Conservation (phyloP, 2,329 filamentous ascomycete genomes). For the Chrysosporium keratinophilum region DNA sequence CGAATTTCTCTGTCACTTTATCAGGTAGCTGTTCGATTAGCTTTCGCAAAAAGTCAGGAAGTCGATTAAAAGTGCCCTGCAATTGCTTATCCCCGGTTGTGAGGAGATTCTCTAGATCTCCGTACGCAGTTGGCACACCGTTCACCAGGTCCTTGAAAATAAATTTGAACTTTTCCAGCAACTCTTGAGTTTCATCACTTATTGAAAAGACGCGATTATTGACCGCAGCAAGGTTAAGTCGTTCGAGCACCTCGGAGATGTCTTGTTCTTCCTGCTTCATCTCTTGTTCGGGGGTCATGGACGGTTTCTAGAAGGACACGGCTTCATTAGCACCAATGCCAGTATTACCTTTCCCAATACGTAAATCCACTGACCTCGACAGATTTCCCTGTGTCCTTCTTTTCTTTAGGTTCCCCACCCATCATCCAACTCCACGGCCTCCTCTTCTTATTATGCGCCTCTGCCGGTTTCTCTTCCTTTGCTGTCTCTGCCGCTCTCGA, state of each 20-base stretch:
- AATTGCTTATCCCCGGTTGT: constrained; percentile 54
- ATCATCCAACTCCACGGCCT: constrained; percentile 33
- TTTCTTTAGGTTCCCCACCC: constrained; percentile 24
- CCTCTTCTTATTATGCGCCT: constrained; percentile 19
- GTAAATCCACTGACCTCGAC: constrained; percentile 7
- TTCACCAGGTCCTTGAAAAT: constrained; percentile 87
- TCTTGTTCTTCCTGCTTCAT: constrained; percentile 57
- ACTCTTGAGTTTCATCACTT: constrained; percentile 70
- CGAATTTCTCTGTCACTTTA: constrained; percentile 65
- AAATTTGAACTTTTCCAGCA: constrained; percentile 74
- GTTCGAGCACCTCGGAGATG: constrained; percentile 66
- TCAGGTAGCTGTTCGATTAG: constrained; percentile 74
- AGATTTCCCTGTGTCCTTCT: constrained; percentile 24
- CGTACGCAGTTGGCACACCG: constrained; percentile 85
- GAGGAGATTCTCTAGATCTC: constrained; percentile 66
- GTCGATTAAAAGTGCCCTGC: constrained; percentile 52
- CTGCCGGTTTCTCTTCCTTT: constrained; percentile 22
- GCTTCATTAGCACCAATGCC: not conserved
- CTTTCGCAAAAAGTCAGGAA: constrained; percentile 73
- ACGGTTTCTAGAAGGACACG: not conserved
- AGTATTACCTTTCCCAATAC: not conserved
- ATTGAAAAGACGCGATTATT: constrained; percentile 81
- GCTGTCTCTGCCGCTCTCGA: constrained; percentile 28
- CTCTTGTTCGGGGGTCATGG: constrained; percentile 28
- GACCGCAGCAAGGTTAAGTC: constrained; percentile 69